Conservation (phyloP, 2,329 filamentous ascomycete genomes). For the Sporothrix euskadiensis region DNA sequence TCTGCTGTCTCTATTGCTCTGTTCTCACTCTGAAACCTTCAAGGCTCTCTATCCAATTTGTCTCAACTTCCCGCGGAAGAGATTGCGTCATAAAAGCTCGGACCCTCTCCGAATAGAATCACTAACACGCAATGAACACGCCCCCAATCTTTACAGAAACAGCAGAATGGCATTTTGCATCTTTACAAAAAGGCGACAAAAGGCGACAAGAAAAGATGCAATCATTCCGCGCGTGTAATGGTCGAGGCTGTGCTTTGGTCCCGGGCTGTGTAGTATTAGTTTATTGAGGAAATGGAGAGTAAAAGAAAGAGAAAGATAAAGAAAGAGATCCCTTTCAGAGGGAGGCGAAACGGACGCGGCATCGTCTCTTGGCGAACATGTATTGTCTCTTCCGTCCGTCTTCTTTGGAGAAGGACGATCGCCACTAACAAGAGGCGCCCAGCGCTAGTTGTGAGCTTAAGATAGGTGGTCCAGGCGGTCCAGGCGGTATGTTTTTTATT, state of each 20-base stretch:
- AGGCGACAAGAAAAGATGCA: neutral
- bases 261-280: neutral
- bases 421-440: conserved; percentile 1
- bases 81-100: neutral
- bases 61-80: neutral
- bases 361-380: neutral
- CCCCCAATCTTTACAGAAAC: neutral
- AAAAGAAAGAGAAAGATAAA: neutral
- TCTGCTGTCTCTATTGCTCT: no score
- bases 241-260: neutral
- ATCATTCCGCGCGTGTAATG: neutral
- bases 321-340: neutral
- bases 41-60: neutral
- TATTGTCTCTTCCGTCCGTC: neutral
- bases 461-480: neutral
- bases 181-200: neutral
- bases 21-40: neutral
- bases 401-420: neutral
- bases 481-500: neutral
- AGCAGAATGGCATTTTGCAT: neutral
- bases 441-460: neutral
- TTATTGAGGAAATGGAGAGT: neutral
- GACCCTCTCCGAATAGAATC: neutral
- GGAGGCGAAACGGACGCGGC: neutral
- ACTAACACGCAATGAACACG: neutral